Evolutionary conservation across 2,329 filamentous ascomycete genomes (phyloP), one percentile per base, ranked within the genome.

Genomic region (Exophiala xenobiotica): DNA sequence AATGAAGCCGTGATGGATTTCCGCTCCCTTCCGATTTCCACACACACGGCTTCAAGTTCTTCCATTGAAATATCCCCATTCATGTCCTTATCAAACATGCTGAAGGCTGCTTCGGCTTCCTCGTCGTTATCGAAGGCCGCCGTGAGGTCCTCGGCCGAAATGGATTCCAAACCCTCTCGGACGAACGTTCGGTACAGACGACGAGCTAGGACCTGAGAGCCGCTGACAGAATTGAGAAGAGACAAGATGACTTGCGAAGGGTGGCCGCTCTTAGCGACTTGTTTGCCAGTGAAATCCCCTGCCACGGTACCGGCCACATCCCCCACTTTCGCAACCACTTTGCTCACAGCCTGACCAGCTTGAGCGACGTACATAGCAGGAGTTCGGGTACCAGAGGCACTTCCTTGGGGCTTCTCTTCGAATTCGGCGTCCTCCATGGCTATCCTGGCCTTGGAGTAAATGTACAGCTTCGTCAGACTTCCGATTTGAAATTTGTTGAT

Each of bases 61-160:
- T 96, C 90, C 81, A 96, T 90, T 0, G 88, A 95, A 43, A 96
- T 95, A 64, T 97, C 92, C 3, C 91, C 92, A 58, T 97, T 97
- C 74, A 96, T 82, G 63, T 97, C 92, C 66, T 93, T 95, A 72
- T 97, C 92, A 61, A 96, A 96, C 76, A 96, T 91, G 61, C 78
- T 77, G 64, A 97, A 96, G 0, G 91, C 91, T 2, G 87, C 87
- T 47, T 93, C 87, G 0, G 90, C 89, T 65, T 96, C 92, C 11
- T 96, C 91, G 14, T 86, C 79, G 19, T 85, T 87, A 7, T 86
- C 80, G 62, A 96, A 96, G 0, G 88, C 90, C 8, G 79, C 74
- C 56, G 83, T 85, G 47, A 97, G 71, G 63, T 96, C 91, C 6
- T 90, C 88, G 0, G 85, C 78, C 16, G 83, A 79, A 4, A 96